Base-by-base conservation (phyloP, 495 filamentous ascomycete species). In the Arthonia radiata region DNA sequence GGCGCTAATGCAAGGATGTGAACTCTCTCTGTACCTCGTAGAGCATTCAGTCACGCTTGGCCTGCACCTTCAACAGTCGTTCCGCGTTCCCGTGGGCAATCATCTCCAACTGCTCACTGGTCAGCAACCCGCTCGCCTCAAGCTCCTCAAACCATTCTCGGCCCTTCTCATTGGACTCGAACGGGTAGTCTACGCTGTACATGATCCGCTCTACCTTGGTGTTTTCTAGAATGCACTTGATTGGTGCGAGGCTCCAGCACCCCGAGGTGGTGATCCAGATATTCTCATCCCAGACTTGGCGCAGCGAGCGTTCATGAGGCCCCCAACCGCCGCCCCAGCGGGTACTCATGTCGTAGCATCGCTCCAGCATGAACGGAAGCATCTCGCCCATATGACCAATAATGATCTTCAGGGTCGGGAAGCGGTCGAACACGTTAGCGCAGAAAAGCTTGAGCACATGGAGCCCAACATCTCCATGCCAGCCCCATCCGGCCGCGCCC, bases 331-430 rank as follows among this genome's bases (percentile, higher is more conserved):
- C 32, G 6, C 46, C 43, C 35, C 36, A 44, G 3, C 47, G 37
- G 31, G 33, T 37, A 6, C 39, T 41, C 5, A 46, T 27, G 2
- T 26, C 27, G 7, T 31, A 22, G 8, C 53, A 39, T 10, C 54
- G 44, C 4, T 50, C 48, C 0, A 57, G 32, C 30, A 50, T 44
- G 23, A 53, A 53, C 0, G 56, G 54, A 2, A 72, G 44, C 31
- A 61, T 53, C 43, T 75, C 67, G 5, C 69, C 69, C 37, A 70
- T 49, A 39, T 75, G 69, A 2, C 67, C 67, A n/a, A 73, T 42
- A 28, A 73, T 57, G 16, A 73, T 46, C 37, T 72, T 65, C 18
- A 72, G 41, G 14, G 50, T 50, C 0, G 67, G 59, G 21, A 48
- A 55, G 3, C 48, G 42, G 37, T 63, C 56, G 32, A 66, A 73